Evolutionary conservation across 2,329 filamentous ascomycete species (phyloP).

Genomic region (Aspergillus vadensis): DNA sequence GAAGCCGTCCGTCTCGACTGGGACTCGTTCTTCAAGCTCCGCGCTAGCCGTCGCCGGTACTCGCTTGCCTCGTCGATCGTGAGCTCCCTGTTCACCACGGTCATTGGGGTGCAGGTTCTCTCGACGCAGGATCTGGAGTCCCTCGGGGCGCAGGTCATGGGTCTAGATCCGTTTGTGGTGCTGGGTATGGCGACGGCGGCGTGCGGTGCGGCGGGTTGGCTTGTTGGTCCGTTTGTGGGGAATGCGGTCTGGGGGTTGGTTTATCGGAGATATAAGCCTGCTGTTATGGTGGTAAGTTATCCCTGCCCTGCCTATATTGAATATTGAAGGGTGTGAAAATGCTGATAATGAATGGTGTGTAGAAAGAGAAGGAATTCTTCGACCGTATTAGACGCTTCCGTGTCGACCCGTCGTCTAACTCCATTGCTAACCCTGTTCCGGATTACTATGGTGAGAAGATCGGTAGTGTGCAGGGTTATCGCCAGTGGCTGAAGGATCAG

Average conservation of each 20-base stretch:
- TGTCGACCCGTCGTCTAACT: slow-evolving; percentile 86
- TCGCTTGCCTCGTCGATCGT: slow-evolving; percentile 76
- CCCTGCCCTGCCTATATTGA: too few relatives aligned
- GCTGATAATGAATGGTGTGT: slow-evolving; percentile 6
- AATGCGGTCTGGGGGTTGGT: slow-evolving; percentile 75
- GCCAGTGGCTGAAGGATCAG: slow-evolving; percentile 97
- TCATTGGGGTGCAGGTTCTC: slow-evolving; percentile 56
- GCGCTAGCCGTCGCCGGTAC: slow-evolving; percentile 79
- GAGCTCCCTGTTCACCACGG: slow-evolving; percentile 64
- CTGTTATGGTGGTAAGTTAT: slow-evolving; percentile 71
- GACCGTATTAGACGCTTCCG: slow-evolving; percentile 86
- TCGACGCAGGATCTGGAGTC: slow-evolving; percentile 70
- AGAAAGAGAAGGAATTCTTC: slow-evolving; percentile 96
- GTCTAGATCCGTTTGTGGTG: slow-evolving; percentile 84
- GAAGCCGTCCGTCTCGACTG: slow-evolving; percentile 65
- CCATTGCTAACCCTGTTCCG: slow-evolving; percentile 87
- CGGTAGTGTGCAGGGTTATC: slow-evolving; percentile 84
- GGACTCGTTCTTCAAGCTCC: slow-evolving; percentile 91
- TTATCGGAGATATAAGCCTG: slow-evolving; percentile 68
- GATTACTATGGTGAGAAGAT: slow-evolving; percentile 99
- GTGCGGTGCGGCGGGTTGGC: slow-evolving; percentile 81
- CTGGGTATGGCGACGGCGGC: slow-evolving; percentile 78
- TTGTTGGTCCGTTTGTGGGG: slow-evolving; percentile 80
- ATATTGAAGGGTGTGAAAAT: too few relatives aligned
- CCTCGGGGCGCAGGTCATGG: slow-evolving; percentile 67